phyloP scores from a whole-genome alignment of 1,284 basidiomycete genomes.

The Ceratobasidium sp. region DNA sequence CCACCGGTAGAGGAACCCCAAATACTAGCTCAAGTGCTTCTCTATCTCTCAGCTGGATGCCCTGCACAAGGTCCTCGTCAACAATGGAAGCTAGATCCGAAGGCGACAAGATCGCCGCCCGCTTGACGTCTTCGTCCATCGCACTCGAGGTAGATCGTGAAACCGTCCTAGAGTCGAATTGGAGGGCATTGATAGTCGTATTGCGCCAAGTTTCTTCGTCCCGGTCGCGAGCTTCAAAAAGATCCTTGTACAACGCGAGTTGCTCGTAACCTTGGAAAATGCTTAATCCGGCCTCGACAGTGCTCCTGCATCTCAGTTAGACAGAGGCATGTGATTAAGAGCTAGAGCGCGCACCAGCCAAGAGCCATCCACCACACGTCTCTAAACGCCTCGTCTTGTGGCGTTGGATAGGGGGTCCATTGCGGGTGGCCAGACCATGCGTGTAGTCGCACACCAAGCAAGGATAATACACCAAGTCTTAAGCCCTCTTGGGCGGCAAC shows the following conservation, averaged over 20 bases:
- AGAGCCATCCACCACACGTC: constrained; percentile 80
- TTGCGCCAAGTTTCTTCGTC: constrained; percentile 40
- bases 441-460: constrained; percentile 45
- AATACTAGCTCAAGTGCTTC: constrained; percentile 73
- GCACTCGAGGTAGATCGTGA: constrained; percentile 2
- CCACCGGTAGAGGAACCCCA: constrained; percentile 77
- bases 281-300: constrained; percentile 72
- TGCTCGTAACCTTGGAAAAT: constrained; percentile 77
- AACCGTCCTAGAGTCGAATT: constrained; percentile 18
- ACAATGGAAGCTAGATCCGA: constrained; percentile 3
- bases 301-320: constrained; percentile 55
- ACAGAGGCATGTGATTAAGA: neutral
- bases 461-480: constrained; percentile 46
- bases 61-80: constrained; percentile 72
- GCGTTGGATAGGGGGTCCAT: constrained; percentile 60
- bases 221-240: constrained; percentile 38
- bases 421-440: constrained; percentile 60
- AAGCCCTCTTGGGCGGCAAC: constrained; percentile 43
- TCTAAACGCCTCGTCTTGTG: constrained; percentile 70
- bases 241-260: constrained; percentile 41
- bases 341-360: constrained; percentile 62
- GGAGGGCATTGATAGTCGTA: constrained; percentile 5
- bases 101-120: constrained; percentile 19
- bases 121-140: constrained; percentile 24
- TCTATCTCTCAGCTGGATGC: constrained; percentile 62